phyloP scores from a whole-genome alignment of 1,284 basidiomycete species.

The Phellinidium pouzarii region DNA sequence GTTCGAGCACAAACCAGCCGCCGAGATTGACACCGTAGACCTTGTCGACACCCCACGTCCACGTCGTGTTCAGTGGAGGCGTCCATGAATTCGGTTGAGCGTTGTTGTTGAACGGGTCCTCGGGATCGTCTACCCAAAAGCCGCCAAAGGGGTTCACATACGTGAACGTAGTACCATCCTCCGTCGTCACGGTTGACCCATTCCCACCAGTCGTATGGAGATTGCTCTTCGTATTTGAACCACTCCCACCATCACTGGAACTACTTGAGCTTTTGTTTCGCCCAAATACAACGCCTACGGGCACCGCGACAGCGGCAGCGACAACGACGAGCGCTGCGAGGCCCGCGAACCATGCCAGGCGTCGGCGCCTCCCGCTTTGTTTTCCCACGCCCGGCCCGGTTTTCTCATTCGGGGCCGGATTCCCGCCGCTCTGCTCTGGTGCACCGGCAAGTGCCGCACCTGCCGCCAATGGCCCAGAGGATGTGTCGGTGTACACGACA shows the following conservation, averaged over 20 bases:
- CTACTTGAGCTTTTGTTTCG: conserved; percentile 29
- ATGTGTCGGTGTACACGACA: neutral
- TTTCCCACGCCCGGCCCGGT: neutral
- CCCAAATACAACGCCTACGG: conserved; percentile 49
- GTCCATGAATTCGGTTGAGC: conserved; percentile 60
- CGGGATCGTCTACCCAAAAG: conserved; percentile 49
- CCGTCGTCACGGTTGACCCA: conserved; percentile 54
- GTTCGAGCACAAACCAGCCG: conserved; percentile 54
- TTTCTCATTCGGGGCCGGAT: neutral
- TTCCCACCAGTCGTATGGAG: conserved; percentile 43
- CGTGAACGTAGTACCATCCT: conserved; percentile 57
- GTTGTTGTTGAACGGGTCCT: conserved; percentile 58
- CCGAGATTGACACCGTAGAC: conserved; percentile 61
- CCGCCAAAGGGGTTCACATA: conserved; percentile 71
- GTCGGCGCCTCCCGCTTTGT: conserved; percentile 11
- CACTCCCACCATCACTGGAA: conserved; percentile 19
- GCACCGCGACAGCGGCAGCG: conserved; percentile 44
- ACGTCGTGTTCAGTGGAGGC: conserved; percentile 55
- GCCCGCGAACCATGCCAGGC: conserved; percentile 23
- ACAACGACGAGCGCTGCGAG: conserved; percentile 35
- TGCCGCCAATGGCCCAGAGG: neutral
- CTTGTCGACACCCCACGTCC: conserved; percentile 46
- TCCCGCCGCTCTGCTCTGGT: neutral
- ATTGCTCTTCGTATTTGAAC: conserved; percentile 17
- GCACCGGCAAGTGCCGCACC: neutral